Base-by-base conservation (phyloP, 2,329 filamentous ascomycete genomes). In the Lachnellula arida region DNA sequence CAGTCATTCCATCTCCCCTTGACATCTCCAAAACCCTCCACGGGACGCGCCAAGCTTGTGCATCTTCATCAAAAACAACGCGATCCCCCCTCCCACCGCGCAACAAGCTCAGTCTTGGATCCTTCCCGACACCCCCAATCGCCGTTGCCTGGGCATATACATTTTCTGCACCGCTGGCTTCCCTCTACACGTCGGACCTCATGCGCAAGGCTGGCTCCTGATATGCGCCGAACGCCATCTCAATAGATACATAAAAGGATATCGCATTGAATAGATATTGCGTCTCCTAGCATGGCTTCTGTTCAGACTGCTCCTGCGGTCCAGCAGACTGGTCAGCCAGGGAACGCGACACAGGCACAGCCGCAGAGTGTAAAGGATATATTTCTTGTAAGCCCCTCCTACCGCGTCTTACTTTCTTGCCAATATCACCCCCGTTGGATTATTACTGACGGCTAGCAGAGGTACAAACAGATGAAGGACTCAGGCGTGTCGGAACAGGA, bases 391-490 rank as follows among this genome's bases (percentile, higher is more conserved):
- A 68, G 79, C 73, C 34, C 40, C 19, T 42, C 51, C 39, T 25
- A 51, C 40, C 42, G 50, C 51, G 37, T 32, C 46, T 35, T 28
- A 39, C 39, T 46, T 44, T 58, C 46, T 44, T 53, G 46, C 46
- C 35, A 23, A 28, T n/a, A 28, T 12, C 22, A 17, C 40, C 49
- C 42, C 35, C 35, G 15, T 54, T 22, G 44, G 44, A 49, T 60
- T 48, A 12, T 34, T 19, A 46, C 58, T 70, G 79, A 72, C 57
- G 47, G 49, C 53, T 39, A 47, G 49, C 67, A 97, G 92, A 91
- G 90, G 81, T 94, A 89, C 63, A 87, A 89, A 69, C 84, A 89
- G 71, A 91, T 97, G 88, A 94, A 93, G 74, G 82, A 89, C 54
- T 81, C 87, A 66, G 92, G 92, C 64, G 87, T 95, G 23, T 84